phyloP scores from a whole-genome alignment of 2,329 filamentous ascomycete species.

The Colletotrichum sp. region DNA sequence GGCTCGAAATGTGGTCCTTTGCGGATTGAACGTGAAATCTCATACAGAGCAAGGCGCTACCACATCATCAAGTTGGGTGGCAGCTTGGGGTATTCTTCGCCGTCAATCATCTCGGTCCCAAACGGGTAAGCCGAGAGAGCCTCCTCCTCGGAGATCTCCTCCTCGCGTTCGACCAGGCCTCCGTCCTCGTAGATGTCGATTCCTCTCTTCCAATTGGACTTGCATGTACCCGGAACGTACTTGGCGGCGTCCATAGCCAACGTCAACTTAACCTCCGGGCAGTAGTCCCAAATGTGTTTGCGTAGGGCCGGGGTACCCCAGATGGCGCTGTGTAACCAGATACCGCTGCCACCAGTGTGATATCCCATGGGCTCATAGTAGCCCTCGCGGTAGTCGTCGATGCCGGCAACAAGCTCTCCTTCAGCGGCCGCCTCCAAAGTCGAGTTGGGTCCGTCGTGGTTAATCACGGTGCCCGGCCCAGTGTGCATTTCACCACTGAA shows the following conservation, averaged over 20 bases:
- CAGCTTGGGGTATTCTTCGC: conserved; percentile 43
- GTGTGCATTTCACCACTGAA: conserved; percentile 57
- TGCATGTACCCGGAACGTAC: conserved; percentile 54
- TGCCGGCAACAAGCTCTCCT: conserved; percentile 40
- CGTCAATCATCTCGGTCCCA: conserved; percentile 46
- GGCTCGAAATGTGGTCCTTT: background rate
- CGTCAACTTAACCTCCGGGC: conserved; percentile 64
- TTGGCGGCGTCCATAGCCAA: conserved; percentile 58
- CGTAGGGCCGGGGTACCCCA: conserved; percentile 54
- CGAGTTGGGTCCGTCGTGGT: conserved; percentile 27
- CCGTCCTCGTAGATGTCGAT: conserved; percentile 12
- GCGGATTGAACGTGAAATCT: background rate
- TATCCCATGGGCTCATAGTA: conserved; percentile 65
- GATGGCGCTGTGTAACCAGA: conserved; percentile 46
- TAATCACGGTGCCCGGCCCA: conserved; percentile 31
- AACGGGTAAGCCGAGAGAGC: conserved; percentile 32
- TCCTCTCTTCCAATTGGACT: conserved; percentile 50
- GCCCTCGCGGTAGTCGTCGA: conserved; percentile 57
- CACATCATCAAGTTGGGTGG: conserved; percentile 33
- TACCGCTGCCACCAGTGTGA: conserved; percentile 57
- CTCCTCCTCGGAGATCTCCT: conserved; percentile 4
- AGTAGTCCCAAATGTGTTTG: conserved; percentile 60
- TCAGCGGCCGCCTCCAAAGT: conserved; percentile 31
- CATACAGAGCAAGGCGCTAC: background rate
- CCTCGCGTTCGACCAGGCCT: conserved; percentile 21